phyloP scores from a whole-genome alignment of 306 rosid species.

The Bauhinia variegata region DNA sequence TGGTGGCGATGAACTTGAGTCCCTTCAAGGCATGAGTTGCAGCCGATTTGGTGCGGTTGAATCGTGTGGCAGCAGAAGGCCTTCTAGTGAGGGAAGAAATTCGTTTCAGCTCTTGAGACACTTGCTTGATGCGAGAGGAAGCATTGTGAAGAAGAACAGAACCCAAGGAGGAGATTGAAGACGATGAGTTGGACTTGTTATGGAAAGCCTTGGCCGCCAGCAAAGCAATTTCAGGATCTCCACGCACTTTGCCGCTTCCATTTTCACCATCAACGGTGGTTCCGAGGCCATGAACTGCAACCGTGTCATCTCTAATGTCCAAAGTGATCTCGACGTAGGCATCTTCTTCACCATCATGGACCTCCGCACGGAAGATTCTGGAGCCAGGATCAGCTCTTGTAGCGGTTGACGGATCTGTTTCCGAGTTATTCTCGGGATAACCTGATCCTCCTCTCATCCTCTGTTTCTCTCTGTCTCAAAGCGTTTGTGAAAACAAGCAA shows the following conservation, averaged over 20 bases:
- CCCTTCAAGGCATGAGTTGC: conserved; percentile 30
- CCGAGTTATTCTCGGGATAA: too few species aligned
- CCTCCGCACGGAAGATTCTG: too few species aligned
- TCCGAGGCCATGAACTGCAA: conserved; percentile 7
- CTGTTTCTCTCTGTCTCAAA: too few species aligned
- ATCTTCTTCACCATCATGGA: background rate
- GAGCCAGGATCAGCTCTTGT: too few species aligned
- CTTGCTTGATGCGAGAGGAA: conserved; percentile 22
- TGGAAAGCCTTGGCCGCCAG: background rate
- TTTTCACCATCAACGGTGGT: background rate
- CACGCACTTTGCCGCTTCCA: background rate
- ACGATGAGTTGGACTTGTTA: too few species aligned
- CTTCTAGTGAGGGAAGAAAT: conserved; percentile 11
- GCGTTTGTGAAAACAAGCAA: too few species aligned
- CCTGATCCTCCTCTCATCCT: too few species aligned
- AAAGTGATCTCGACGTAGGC: background rate
- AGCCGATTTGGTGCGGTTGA: conserved; percentile 5
- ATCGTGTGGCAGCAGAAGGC: background rate
- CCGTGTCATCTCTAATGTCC: background rate
- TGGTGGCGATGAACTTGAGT: conserved; percentile 22
- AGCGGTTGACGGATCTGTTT: too few species aligned
- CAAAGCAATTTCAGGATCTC: background rate
- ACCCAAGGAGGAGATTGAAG: background rate
- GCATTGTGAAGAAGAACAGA: background rate
- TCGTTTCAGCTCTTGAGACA: conserved; percentile 24